Percentiles rank a stretch among this genome's conserved stretches.
These are phyloP conservation scores for Paramecium sonneborni DNA, from an alignment of 73 alveolate species.

Conservation along the genomic window DNA sequence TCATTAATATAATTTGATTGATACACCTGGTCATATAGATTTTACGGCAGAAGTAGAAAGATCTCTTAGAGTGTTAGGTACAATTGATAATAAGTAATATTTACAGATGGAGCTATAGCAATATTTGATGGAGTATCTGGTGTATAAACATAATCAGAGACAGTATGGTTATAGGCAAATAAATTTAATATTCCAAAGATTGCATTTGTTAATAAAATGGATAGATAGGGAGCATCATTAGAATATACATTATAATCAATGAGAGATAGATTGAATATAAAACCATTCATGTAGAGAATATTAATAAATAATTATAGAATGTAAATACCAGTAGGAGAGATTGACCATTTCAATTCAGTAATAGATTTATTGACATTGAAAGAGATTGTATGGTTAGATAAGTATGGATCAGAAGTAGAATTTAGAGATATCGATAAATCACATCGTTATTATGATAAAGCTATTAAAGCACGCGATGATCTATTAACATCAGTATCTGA, in stretches of 20 bases:
- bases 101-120: constrained; percentile 85
- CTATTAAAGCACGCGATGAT: constrained; percentile 40
- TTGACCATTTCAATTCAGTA: constrained; percentile 67
- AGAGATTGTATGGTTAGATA: constrained; percentile 54
- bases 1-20: constrained; percentile 88
- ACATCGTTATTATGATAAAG: constrained; percentile 24
- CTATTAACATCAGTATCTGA: background rate
- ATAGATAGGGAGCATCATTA: constrained; percentile 79
- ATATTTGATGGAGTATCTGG: constrained; percentile 87
- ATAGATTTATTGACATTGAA: constrained; percentile 38
- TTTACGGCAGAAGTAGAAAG: constrained; percentile 94
- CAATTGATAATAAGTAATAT: background rate
- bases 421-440: background rate
- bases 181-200: constrained; percentile 86
- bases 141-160: constrained; percentile 81
- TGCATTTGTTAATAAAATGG: constrained; percentile 91
- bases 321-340: constrained; percentile 66
- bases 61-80: constrained; percentile 76
- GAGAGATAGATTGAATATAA: constrained; percentile 72
- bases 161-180: constrained; percentile 93
- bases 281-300: constrained; percentile 73
- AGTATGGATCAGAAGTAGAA: constrained; percentile 13
- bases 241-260: constrained; percentile 75
- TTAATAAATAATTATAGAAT: constrained; percentile 37
- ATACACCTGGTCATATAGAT: constrained; percentile 99